phyloP scores from a whole-genome alignment of 805 yeast genomes.

The Zygoascus bituminiphila region DNA sequence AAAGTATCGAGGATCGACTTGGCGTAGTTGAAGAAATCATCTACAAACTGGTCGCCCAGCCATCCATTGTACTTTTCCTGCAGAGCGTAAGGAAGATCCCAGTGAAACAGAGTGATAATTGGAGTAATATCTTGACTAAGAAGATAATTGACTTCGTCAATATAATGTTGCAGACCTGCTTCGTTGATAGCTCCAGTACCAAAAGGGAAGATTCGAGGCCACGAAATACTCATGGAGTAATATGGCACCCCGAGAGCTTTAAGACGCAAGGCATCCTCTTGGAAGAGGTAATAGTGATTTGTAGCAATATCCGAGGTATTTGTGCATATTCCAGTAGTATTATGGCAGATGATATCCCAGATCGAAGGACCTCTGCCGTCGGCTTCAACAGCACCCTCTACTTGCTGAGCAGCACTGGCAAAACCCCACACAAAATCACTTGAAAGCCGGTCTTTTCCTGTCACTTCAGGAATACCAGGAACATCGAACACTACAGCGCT shows the following conservation, averaged over 20 bases:
- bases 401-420: constrained; percentile 31
- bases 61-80: constrained; percentile 22
- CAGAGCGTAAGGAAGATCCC: constrained; percentile 27
- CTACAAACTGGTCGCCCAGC: constrained; percentile 21
- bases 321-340: background rate
- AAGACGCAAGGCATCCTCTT: constrained; percentile 27
- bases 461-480: too few species aligned
- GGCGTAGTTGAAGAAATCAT: constrained; percentile 29
- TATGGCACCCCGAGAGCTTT: constrained; percentile 28
- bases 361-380: constrained; percentile 29
- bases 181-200: constrained; percentile 17
- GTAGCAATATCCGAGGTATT: constrained; percentile 15
- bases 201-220: constrained; percentile 30
- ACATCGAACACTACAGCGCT: too few species aligned
- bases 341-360: constrained; percentile 18
- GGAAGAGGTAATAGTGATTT: constrained; percentile 29
- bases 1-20: constrained; percentile 25
- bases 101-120: constrained; percentile 28
- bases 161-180: constrained; percentile 26
- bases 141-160: constrained; percentile 24
- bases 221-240: constrained; percentile 29
- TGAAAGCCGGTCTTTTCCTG: constrained; percentile 2
- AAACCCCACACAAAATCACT: constrained; percentile 21
- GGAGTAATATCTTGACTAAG: constrained; percentile 22
- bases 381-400: constrained; percentile 30